Percentiles rank a stretch among this genome's conserved stretches.
These are phyloP conservation scores for Mycosphaerella arachidis DNA, from an alignment of 2,329 filamentous ascomycete genomes.

Conservation along the genomic window DNA sequence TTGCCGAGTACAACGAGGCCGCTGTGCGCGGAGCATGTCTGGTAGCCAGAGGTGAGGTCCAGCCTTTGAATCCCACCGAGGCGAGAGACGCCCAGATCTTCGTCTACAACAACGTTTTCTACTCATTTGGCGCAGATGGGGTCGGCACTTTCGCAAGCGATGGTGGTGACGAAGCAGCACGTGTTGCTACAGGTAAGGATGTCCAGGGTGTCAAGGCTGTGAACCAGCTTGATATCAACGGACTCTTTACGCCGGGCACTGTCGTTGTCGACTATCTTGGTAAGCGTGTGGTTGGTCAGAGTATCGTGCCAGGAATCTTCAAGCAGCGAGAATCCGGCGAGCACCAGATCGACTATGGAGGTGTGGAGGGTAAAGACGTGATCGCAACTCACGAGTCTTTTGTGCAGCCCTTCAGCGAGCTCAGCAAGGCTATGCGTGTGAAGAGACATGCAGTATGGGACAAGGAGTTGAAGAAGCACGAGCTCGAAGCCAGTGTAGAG, in stretches of 20 bases:
- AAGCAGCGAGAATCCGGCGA: conserved; percentile 96
- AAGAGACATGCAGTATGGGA: conserved; percentile 98
- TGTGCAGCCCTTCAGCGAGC: conserved; percentile 74
- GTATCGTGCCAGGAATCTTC: conserved; percentile 97
- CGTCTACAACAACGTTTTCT: conserved; percentile 99
- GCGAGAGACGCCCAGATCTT: conserved; percentile 92
- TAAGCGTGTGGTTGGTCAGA: conserved; percentile 95
- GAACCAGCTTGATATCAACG: conserved; percentile 93
- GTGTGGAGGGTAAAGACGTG: conserved; percentile 93
- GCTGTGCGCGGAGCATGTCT: conserved; percentile 87
- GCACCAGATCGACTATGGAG: conserved; percentile 98
- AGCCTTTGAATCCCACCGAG: conserved; percentile 92
- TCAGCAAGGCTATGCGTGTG: conserved; percentile 84
- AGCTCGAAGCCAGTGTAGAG: conserved; percentile 92
- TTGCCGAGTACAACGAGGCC: conserved; percentile 95
- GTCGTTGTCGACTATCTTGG: conserved; percentile 96
- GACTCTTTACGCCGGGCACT: conserved; percentile 90
- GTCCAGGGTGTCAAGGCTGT: conserved; percentile 90
- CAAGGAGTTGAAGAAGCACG: conserved; percentile 84
- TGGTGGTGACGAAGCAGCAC: conserved; percentile 91
- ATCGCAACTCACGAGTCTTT: conserved; percentile 89
- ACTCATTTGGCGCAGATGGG: conserved; percentile 95
- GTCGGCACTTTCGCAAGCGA: conserved; percentile 96
- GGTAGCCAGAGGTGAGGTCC: conserved; percentile 87
- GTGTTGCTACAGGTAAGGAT: conserved; percentile 94